Evolutionary conservation across 2,329 filamentous ascomycete genomes (phyloP).

Genomic region (Penicillium sp.): DNA sequence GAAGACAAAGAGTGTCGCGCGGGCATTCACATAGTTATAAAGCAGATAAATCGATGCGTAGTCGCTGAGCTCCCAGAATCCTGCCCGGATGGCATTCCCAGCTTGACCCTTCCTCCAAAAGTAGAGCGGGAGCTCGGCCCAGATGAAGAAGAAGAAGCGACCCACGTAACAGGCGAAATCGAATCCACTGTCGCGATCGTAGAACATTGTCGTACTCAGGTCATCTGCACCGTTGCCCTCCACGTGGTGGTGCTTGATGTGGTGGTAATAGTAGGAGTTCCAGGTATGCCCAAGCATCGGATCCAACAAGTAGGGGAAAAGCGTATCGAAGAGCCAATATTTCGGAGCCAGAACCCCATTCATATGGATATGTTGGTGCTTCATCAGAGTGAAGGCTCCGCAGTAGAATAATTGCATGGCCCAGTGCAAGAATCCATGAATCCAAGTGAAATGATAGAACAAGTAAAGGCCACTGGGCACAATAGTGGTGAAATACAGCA

Average conservation of each 20-base stretch:
- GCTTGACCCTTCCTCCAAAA: constrained; percentile 60
- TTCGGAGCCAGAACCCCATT: constrained; percentile 58
- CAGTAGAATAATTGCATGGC: constrained; percentile 63
- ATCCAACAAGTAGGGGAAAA: constrained; percentile 68
- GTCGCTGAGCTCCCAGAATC: constrained; percentile 56
- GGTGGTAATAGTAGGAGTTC: constrained; percentile 81
- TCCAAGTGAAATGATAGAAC: constrained; percentile 60
- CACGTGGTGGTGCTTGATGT: constrained; percentile 80
- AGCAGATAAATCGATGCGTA: constrained; percentile 51
- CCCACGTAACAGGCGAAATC: constrained; percentile 68
- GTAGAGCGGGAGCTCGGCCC: constrained; percentile 69
- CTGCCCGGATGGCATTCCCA: constrained; percentile 50
- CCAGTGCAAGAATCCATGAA: constrained; percentile 61
- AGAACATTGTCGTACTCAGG: constrained; percentile 68
- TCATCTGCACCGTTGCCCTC: constrained; percentile 74
- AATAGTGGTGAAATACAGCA: constrained; percentile 64
- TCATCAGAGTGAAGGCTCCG: constrained; percentile 71
- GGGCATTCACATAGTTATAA: constrained; percentile 46
- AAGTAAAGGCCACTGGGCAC: constrained; percentile 63
- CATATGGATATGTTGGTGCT: constrained; percentile 79
- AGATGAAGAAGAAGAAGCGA: constrained; percentile 67
- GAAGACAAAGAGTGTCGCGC: constrained; percentile 59
- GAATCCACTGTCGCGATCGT: constrained; percentile 62
- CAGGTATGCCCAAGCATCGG: constrained; percentile 77
- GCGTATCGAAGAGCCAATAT: constrained; percentile 53